Evolutionary conservation across 2,329 filamentous ascomycete species (phyloP).

Genomic region (Fusarium zealandicum): DNA sequence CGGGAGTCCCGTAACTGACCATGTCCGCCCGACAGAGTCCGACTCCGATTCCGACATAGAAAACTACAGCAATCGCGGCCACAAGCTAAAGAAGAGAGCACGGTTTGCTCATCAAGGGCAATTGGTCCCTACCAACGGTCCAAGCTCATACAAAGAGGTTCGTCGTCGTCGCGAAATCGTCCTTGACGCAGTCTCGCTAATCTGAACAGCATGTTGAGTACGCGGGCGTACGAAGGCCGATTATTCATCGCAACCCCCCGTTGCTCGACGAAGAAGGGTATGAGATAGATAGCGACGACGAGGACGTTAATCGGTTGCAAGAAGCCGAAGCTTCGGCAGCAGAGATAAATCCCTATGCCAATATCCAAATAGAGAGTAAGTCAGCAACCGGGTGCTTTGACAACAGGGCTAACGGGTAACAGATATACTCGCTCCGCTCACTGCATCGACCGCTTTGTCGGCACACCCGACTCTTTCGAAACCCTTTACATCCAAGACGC

Average conservation of each 20-base stretch:
- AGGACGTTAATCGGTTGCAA: constrained; percentile 69
- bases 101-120: constrained; percentile 75
- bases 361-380: constrained; percentile 74
- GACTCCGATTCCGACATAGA: constrained; percentile 79
- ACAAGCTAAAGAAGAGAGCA: constrained; percentile 80
- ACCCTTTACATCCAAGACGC: constrained; percentile 76
- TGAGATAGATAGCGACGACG: constrained; percentile 75
- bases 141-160: constrained; percentile 76
- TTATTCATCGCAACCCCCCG: constrained; percentile 76
- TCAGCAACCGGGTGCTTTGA: constrained; percentile 21
- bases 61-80: constrained; percentile 74
- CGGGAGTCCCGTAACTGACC: constrained; percentile 29
- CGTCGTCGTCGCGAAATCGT: constrained; percentile 12
- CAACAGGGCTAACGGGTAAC: constrained; percentile 41
- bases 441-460: constrained; percentile 75
- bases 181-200: constrained; percentile 35
- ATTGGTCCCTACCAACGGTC: constrained; percentile 70
- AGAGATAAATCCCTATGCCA: constrained; percentile 77
- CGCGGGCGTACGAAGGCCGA: constrained; percentile 74
- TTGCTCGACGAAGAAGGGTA: constrained; percentile 81
- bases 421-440: constrained; percentile 80
- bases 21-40: constrained; percentile 62
- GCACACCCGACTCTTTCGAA: constrained; percentile 76
- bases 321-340: constrained; percentile 69
- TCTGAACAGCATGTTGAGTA: constrained; percentile 70